Base-by-base conservation (phyloP, 2,329 filamentous ascomycete genomes). In the Coniochaeta hoffmannii region DNA sequence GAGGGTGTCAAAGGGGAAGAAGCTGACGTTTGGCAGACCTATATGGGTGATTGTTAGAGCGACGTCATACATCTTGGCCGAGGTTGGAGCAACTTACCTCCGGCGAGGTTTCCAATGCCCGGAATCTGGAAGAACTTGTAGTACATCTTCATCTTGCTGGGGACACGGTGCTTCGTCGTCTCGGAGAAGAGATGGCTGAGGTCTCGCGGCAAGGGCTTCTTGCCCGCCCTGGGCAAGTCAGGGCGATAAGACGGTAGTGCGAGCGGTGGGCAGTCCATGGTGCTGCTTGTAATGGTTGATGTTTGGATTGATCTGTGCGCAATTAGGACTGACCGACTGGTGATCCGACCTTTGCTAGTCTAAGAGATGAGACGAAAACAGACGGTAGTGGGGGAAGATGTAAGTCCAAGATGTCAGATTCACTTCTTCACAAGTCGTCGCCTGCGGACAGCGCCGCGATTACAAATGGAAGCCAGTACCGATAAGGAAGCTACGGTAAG, bases 1-100 rank as follows among this genome's bases (percentile, higher is more conserved):
- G 59, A 97, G 83, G 0, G 90, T 94, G 64, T 97, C 91, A 71
- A 88, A 96, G 9, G 92, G 92, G 66, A 97, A 97, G 73, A 90
- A 90, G 56, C 81, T 80, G 36, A 86, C 77, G 69, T 94, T 87
- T 15, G 92, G 92, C 22, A 96, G 81, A 58, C 90, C 89, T 92
- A 17, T 5, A 28, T 17, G n/a, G n/a, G n/a, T n/a, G n/a, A n/a
- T n/a, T n/a, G n/a, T 15, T 49, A 31, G 46, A 57, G 31, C 3
- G 12, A 17, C 28, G n/a, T 14, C 22, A 28, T 34, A 34, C 17
- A 28, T 34, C 49, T 22, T 50, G 3, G 49, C 14, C 28, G 15
- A 19, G 9, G 6, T 3, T n/a, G 15, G 5, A 32, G 44, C 56
- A 28, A 72, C 76, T 60, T 67, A 85, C 82, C 83, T 61, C 83